Base-by-base conservation (phyloP, 441 rosid genomes). In the Syzygium malaccense region DNA sequence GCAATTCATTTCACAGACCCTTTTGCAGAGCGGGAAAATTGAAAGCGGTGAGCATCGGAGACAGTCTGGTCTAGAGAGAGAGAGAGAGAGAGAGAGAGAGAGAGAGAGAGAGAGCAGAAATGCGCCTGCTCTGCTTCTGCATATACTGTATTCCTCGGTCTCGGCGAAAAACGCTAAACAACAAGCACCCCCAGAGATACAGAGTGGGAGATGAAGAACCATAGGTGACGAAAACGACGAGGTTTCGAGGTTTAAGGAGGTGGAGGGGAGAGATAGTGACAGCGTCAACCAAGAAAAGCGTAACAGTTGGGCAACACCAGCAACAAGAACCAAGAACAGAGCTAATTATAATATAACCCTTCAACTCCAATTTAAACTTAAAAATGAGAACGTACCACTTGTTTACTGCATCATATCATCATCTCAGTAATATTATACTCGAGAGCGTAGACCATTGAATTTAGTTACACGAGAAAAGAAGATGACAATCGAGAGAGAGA, bases 1-100 rank as follows among this genome's bases (percentile, higher is more conserved):
- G 56, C 37, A 53, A 83, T 48, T 48, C 86, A 71, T 71, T 71
- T 71, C 80, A 37, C 80, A 3, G 49, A 71, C 83, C 86, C 89
- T 58, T 55, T 54, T 55, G 89, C 92, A 89, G 93, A 95, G 98
- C 97, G 96, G 96, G 98, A 95, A 94, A 94, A 93, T 91, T 94
- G 92, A 93, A 92, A 92, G 91, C 85, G 83, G 30, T 48, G 83
- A 64, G 92, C 91, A 88, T 92, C 88, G 86, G 93, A 90, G 88
- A 71, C 49, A 71, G 49, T 71, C 80, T 37, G 10, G 80, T 71
- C 80, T 37, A 71, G 3, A 62, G 8, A 56, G 14, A 64, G 33
- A 66, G 37, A 41, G 66, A 55, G 56, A 14, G 88, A 15, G 88
- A 23, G 58, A 51, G 85, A 32, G 88, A 19, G 37, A 33, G 37